Evolutionary conservation across 345 rosid genomes (phyloP).

Genomic region (Aquilaria sinensis): DNA sequence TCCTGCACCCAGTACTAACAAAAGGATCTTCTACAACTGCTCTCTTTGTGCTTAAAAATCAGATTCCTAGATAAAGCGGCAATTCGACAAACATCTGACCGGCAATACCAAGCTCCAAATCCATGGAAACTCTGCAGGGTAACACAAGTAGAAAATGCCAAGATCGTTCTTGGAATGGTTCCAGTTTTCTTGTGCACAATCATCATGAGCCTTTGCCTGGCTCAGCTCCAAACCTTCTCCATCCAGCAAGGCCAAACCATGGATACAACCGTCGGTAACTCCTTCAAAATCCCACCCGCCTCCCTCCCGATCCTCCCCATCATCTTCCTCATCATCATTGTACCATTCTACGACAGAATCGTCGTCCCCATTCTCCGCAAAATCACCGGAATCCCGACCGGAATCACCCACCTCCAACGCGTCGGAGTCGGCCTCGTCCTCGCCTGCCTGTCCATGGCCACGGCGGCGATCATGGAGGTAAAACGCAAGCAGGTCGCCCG

Average conservation of each 20-base stretch:
- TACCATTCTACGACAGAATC: constrained; percentile 34
- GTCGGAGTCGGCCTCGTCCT: constrained; percentile 42
- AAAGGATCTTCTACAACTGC: background rate
- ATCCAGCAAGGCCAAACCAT: constrained; percentile 40
- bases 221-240: constrained; percentile 48
- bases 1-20: background rate
- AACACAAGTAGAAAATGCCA: constrained; percentile 55
- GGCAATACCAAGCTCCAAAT: constrained; percentile 12
- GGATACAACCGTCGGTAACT: constrained; percentile 29
- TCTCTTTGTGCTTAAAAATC: background rate
- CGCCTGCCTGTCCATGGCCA: constrained; percentile 35
- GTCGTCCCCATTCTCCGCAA: constrained; percentile 29
- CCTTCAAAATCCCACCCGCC: constrained; percentile 42
- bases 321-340: constrained; percentile 24
- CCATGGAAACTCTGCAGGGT: constrained; percentile 59
- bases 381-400: constrained; percentile 38
- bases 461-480: constrained; percentile 36
- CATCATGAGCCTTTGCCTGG: constrained; percentile 38
- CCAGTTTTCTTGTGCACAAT: constrained; percentile 51
- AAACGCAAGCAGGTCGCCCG: constrained; percentile 36
- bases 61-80: constrained; percentile 60
- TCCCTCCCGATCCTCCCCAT: constrained; percentile 42
- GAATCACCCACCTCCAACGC: constrained; percentile 48
- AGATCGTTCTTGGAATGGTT: constrained; percentile 32
- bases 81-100: constrained; percentile 17